These are phyloP conservation scores for Vigna unguiculata DNA, from an alignment of 306 rosid species.

Conservation along the genomic window DNA sequence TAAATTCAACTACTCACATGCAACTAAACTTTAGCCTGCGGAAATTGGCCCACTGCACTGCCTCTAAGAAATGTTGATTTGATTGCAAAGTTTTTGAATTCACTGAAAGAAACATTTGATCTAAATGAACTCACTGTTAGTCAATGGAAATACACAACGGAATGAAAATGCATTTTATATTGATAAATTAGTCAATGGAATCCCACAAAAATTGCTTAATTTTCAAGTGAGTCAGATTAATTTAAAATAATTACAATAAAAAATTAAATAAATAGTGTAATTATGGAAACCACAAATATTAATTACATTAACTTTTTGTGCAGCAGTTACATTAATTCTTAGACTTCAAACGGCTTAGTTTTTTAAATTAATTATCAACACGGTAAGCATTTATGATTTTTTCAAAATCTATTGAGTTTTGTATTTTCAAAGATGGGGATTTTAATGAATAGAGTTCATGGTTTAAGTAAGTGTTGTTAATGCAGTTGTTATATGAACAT, in stretches of 20 bases:
- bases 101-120: constrained; percentile 6
- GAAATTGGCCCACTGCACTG: neutral
- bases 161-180: too few species aligned
- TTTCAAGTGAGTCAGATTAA: too few species aligned
- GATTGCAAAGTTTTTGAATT: neutral
- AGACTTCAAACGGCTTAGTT: neutral
- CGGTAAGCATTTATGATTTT: neutral
- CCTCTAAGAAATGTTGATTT: neutral
- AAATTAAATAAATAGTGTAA: too few species aligned
- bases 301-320: too few species aligned
- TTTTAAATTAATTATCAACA: neutral
- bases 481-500: constrained; percentile 47
- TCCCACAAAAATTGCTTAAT: too few species aligned
- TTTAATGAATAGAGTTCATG: neutral
- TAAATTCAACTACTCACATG: constrained; percentile 1
- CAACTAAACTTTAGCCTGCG: neutral
- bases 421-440: neutral
- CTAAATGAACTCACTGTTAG: neutral
- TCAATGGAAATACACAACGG: neutral
- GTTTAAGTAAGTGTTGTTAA: neutral
- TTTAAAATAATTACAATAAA: too few species aligned
- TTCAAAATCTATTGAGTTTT: neutral
- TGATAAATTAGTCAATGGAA: too few species aligned
- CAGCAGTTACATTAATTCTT: neutral
- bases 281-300: neutral